Conservation (phyloP, 768 basidiomycete species). For the Brasilioporus rufonigricans region DNA sequence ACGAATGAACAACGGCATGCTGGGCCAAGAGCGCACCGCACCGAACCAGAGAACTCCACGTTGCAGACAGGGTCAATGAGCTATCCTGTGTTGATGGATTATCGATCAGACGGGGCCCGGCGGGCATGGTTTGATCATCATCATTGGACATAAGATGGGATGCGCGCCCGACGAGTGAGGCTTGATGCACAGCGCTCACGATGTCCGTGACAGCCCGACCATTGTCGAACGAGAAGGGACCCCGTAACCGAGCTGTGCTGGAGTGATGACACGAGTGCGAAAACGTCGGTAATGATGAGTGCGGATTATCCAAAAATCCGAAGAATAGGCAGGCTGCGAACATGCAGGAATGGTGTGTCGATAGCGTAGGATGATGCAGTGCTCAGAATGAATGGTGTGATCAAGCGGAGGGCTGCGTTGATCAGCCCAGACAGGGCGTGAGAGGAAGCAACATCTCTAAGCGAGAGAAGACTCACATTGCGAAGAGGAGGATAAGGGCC, state of each 20-base stretch:
- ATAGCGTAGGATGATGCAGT: constrained; percentile 10
- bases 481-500: not conserved
- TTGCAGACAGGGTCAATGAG: not conserved
- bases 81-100: not conserved
- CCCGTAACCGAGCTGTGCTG: not conserved
- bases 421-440: constrained; percentile 4
- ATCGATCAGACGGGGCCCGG: not conserved
- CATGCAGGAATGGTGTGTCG: constrained; percentile 25
- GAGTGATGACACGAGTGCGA: not conserved
- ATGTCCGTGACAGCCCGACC: not conserved
- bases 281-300: not conserved
- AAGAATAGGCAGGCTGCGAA: constrained; percentile 5
- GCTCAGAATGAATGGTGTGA: not conserved
- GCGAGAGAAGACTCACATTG: constrained; percentile 10
- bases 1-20: constrained; percentile 9
- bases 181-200: not conserved
- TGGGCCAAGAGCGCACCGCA: constrained; percentile 3
- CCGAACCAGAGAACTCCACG: not conserved
- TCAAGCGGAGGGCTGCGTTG: not conserved
- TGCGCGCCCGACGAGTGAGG: constrained; percentile 5
- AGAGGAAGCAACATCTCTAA: constrained; percentile 6
- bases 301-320: not conserved
- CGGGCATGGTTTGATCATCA: constrained; percentile 1
- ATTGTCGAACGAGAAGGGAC: not conserved
- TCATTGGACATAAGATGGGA: constrained; percentile 1